Conservation (phyloP, 148 eudicot genomes). For the Heliamphora exappendiculata region DNA sequence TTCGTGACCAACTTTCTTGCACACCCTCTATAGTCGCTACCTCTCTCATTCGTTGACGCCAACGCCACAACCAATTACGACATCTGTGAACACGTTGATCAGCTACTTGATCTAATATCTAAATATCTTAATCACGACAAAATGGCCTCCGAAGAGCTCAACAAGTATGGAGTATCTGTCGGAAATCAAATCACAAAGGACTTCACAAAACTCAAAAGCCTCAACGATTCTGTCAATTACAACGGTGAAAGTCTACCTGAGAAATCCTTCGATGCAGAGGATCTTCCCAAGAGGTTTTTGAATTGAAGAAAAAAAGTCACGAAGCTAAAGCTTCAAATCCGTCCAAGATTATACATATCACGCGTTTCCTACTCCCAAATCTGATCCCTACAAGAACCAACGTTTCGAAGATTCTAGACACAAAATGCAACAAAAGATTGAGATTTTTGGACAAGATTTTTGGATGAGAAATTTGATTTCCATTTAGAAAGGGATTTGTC, state of each 20-base stretch:
- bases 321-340: constrained; percentile 7
- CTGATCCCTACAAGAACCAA: neutral
- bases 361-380: neutral
- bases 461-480: too few species aligned
- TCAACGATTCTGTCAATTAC: neutral
- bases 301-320: neutral
- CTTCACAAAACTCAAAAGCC: neutral
- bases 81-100: neutral
- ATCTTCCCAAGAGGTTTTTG: constrained; percentile 6
- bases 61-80: neutral
- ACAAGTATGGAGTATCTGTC: neutral
- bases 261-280: neutral
- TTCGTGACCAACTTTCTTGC: too few species aligned
- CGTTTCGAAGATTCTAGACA: neutral
- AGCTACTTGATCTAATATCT: neutral
- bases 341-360: neutral
- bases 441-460: too few species aligned
- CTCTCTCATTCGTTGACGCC: too few species aligned
- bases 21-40: too few species aligned
- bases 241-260: neutral
- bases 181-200: neutral
- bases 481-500: too few species aligned
- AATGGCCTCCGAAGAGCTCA: neutral
- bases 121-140: neutral
- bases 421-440: neutral